phyloP scores from a whole-genome alignment of 805 yeast genomes.

The Kodamaea jinghongensis region DNA sequence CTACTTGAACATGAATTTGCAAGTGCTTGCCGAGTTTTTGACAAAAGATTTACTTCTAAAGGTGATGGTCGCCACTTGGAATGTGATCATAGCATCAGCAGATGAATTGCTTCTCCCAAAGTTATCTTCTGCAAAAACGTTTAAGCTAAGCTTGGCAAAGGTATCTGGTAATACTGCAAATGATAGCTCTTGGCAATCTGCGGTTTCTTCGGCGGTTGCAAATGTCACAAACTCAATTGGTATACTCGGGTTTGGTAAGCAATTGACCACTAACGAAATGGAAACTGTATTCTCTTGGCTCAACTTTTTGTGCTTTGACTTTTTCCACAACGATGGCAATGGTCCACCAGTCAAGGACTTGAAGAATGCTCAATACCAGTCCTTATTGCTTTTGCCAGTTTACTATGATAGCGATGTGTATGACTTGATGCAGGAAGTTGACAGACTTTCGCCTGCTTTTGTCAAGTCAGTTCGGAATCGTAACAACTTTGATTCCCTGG shows the following conservation, averaged over 20 bases:
- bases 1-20: constrained; percentile 66
- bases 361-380: constrained; percentile 62
- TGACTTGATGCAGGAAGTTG: constrained; percentile 56
- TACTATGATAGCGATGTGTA: constrained; percentile 54
- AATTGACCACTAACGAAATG: constrained; percentile 57
- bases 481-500: constrained; percentile 37
- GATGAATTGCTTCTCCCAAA: constrained; percentile 76
- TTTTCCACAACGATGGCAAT: constrained; percentile 76
- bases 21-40: constrained; percentile 57
- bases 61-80: constrained; percentile 81
- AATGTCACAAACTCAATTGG: constrained; percentile 44
- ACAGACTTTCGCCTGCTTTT: constrained; percentile 54
- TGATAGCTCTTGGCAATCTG: constrained; percentile 35
- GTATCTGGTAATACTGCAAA: constrained; percentile 14
- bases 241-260: constrained; percentile 51
- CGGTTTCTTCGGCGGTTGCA: constrained; percentile 49
- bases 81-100: constrained; percentile 62
- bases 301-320: constrained; percentile 59
- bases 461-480: constrained; percentile 47
- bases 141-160: constrained; percentile 26
- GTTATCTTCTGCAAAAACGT: constrained; percentile 44
- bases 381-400: constrained; percentile 59
- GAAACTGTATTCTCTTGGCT: constrained; percentile 74
- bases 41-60: constrained; percentile 54
- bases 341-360: constrained; percentile 71